Base-by-base conservation (phyloP, 306 rosid genomes). In the Trifolium pratense region DNA sequence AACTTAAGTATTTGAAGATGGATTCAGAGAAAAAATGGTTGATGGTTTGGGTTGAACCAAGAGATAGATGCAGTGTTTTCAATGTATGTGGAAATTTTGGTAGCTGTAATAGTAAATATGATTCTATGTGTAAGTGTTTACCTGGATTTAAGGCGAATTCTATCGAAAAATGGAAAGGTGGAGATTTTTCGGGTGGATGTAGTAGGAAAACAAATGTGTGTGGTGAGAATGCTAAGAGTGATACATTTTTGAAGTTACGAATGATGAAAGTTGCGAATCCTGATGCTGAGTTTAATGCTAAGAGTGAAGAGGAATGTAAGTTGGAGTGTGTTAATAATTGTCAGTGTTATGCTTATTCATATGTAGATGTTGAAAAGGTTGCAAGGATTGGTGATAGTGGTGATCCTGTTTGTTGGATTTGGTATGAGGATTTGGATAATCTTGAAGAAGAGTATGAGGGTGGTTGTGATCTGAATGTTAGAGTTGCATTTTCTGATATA, bases 241-340 rank as follows among this genome's bases (percentile, higher is more conserved):
- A 86, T 76, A 66, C 73, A 1, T 89, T 91, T 77, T 79, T 91
- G 86, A 82, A 86, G 20, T 79, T 87, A 40, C 81, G 80, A 80
- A 85, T 77, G 91, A 92, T 88, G 96, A 92, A 87, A 81, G 88
- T 84, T 13, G 97, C 93, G 79, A 85, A 73, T 58, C 97, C 97
- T 0, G 93, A 89, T 76, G 83, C 87, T 20, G 93, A 85, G 10
- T 89, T 92, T 74, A 82, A 88, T 65, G 93, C 97, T 12, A 83
- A 85, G 75, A 76, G 39, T 81, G 89, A 87, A 43, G 49, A 43
- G n/a, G 49, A 43, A 15, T 43, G 49, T 43, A 43, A 13, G 16
- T 12, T 43, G 16, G 49, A 43, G 49, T 43, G 49, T 4, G 6
- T 43, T 43, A 13, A 43, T 43, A 43, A 43, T 43, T 43, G 49